Conservation (phyloP, 1,284 basidiomycete genomes). For the Ceratobasidium sp. region DNA sequence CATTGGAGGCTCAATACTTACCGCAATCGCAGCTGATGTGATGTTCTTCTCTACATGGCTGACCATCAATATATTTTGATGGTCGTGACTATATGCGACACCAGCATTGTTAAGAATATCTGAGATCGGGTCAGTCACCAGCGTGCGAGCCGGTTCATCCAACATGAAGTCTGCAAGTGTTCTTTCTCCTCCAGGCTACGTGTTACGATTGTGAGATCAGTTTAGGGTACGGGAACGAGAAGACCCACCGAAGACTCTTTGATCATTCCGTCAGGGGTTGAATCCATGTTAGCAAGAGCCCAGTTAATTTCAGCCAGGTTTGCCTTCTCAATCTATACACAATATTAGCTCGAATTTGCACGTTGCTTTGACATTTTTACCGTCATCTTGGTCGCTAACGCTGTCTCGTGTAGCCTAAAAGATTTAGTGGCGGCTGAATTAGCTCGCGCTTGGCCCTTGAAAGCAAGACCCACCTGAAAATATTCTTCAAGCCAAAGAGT, state of each 20-base stretch:
- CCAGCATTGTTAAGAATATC: slow-evolving; percentile 38
- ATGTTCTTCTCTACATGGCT: slow-evolving; percentile 46
- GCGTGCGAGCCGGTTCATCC: slow-evolving; percentile 20
- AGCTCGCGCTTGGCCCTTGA: neutral
- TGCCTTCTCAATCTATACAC: slow-evolving; percentile 77
- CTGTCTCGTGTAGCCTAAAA: slow-evolving; percentile 71
- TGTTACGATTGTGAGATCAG: neutral
- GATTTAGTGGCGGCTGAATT: neutral
- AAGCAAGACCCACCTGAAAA: slow-evolving; percentile 66
- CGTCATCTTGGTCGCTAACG: slow-evolving; percentile 74
- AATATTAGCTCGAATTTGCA: slow-evolving; percentile 4
- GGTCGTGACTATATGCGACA: slow-evolving; percentile 41
- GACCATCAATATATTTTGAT: slow-evolving; percentile 41
- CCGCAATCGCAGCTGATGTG: slow-evolving; percentile 40
- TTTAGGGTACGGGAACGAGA: neutral
- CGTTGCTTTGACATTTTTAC: neutral
- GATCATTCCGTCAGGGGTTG: slow-evolving; percentile 36
- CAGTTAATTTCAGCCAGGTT: slow-evolving; percentile 79
- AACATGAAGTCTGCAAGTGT: slow-evolving; percentile 39
- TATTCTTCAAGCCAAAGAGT: slow-evolving; percentile 85
- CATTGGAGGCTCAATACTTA: neutral
- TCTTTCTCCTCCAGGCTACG: slow-evolving; percentile 12
- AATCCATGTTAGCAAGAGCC: slow-evolving; percentile 76
- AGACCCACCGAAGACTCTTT: slow-evolving; percentile 35
- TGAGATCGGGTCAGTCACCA: slow-evolving; percentile 21